A percentile compares a stretch with the other conserved stretches of the same genome.
Evolutionary conservation across 2,329 filamentous ascomycete genomes (phyloP).

Genomic region (Microsporum ferrugineum): DNA sequence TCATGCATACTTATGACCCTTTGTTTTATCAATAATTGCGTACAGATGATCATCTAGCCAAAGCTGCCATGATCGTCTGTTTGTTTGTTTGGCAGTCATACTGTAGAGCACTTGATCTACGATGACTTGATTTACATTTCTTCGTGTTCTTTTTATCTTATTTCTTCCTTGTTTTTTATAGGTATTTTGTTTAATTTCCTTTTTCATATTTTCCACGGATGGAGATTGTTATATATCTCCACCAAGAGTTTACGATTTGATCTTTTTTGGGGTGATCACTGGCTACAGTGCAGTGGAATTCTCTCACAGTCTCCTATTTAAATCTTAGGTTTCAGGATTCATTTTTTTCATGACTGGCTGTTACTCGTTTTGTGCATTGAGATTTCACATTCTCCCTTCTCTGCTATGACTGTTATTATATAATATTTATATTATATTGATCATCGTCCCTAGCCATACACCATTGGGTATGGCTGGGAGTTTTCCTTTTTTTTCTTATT

Average conservation of each 20-base stretch:
- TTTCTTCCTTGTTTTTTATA: conserved; percentile 17
- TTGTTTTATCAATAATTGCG: conserved; percentile 22
- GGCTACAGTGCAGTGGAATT: conserved; percentile 3
- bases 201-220: conserved; percentile 10
- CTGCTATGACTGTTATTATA: neutral
- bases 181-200: conserved; percentile 18
- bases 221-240: conserved; percentile 2
- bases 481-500: neutral
- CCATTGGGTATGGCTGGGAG: neutral
- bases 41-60: conserved; percentile 18
- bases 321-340: neutral
- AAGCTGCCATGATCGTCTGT: conserved; percentile 28
- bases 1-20: conserved; percentile 24
- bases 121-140: conserved; percentile 18
- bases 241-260: neutral
- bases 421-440: conserved; percentile 2
- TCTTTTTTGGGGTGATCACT: neutral
- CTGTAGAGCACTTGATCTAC: conserved; percentile 18
- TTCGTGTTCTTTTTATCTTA: conserved; percentile 15
- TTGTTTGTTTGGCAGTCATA: conserved; percentile 28
- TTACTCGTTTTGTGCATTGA: neutral
- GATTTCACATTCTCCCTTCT: neutral
- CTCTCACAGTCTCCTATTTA: conserved; percentile 2
- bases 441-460: neutral
- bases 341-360: neutral